These are phyloP conservation scores for Colletotrichum simmondsii DNA, from an alignment of 2,329 filamentous ascomycete genomes.

Conservation along the genomic window DNA sequence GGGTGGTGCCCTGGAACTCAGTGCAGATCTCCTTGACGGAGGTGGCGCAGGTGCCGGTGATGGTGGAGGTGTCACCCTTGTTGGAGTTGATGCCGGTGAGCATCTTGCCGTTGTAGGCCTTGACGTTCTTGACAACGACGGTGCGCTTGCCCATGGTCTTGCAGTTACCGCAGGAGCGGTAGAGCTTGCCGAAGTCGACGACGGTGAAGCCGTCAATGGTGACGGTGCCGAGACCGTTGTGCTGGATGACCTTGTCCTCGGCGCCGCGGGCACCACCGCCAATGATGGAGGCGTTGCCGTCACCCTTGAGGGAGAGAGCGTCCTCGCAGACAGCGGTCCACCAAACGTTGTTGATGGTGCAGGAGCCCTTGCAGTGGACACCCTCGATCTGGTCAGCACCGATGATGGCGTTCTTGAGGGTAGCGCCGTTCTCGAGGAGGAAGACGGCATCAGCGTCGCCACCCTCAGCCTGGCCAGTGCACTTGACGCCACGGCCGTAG, in stretches of 20 bases:
- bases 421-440: slow-evolving; percentile 52
- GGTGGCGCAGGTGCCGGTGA: slow-evolving; percentile 34
- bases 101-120: slow-evolving; percentile 36
- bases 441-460: slow-evolving; percentile 56
- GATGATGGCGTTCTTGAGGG: slow-evolving; percentile 57
- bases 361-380: slow-evolving; percentile 56
- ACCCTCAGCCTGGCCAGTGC: slow-evolving; percentile 55
- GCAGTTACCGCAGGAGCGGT: slow-evolving; percentile 36
- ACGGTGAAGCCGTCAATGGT: slow-evolving; percentile 35
- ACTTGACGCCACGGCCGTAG: slow-evolving; percentile 54
- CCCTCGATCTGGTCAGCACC: slow-evolving; percentile 57
- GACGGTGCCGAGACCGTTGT: slow-evolving; percentile 35
- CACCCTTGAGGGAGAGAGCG: slow-evolving; percentile 30
- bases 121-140: slow-evolving; percentile 36
- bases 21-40: slow-evolving; percentile 35
- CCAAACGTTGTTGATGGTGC: slow-evolving; percentile 59
- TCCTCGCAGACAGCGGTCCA: slow-evolving; percentile 58
- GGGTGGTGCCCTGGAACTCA: slow-evolving; percentile 35
- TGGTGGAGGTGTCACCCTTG: slow-evolving; percentile 35
- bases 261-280: slow-evolving; percentile 33
- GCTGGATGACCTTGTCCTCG: slow-evolving; percentile 35
- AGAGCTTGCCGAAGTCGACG: slow-evolving; percentile 35
- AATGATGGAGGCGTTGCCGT: slow-evolving; percentile 34
- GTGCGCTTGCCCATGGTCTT: slow-evolving; percentile 34
- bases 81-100: slow-evolving; percentile 37